Evolutionary conservation across 371 early-diverging fungal species (phyloP).

Genomic region (Mucor velutinosus): DNA sequence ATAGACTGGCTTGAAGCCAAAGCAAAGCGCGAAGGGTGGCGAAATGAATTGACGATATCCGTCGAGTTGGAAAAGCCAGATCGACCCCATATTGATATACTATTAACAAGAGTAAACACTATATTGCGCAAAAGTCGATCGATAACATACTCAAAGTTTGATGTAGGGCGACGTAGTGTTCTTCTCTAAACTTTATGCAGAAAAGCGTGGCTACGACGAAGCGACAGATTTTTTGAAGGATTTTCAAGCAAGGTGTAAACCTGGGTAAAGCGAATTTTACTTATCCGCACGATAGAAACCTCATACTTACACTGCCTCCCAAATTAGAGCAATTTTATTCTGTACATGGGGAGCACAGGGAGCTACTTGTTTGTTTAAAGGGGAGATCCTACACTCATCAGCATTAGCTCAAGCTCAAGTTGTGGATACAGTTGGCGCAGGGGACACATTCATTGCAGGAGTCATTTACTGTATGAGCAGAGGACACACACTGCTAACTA

Average conservation of each 20-base stretch:
- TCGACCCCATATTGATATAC: slow-evolving; percentile 54
- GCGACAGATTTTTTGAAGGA: slow-evolving; percentile 13
- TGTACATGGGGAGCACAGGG: slow-evolving; percentile 68
- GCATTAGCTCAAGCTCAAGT: slow-evolving; percentile 19
- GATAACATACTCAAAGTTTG: background rate
- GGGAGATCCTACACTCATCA: slow-evolving; percentile 21
- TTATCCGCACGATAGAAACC: background rate
- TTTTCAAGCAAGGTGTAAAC: slow-evolving; percentile 14
- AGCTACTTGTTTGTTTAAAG: slow-evolving; percentile 50
- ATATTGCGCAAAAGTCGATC: background rate
- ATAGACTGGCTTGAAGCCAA: slow-evolving; percentile 58
- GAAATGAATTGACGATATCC: slow-evolving; percentile 56
- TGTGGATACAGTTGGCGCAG: slow-evolving; percentile 68
- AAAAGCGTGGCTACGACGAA: slow-evolving; percentile 56
- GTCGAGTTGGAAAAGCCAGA: slow-evolving; percentile 73
- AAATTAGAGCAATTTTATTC: slow-evolving; percentile 52
- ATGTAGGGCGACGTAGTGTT: slow-evolving; percentile 68
- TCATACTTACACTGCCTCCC: background rate
- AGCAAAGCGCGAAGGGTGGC: slow-evolving; percentile 45
- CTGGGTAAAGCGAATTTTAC: slow-evolving; percentile 9
- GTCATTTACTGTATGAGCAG: slow-evolving; percentile 44
- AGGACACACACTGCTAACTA: slow-evolving; percentile 14
- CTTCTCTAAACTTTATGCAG: slow-evolving; percentile 70
- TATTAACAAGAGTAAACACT: slow-evolving; percentile 46
- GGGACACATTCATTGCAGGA: slow-evolving; percentile 76